Evolutionary conservation across 352 stramenopile genomes (phyloP).

Genomic region (Chrysophaeum taylorii): DNA sequence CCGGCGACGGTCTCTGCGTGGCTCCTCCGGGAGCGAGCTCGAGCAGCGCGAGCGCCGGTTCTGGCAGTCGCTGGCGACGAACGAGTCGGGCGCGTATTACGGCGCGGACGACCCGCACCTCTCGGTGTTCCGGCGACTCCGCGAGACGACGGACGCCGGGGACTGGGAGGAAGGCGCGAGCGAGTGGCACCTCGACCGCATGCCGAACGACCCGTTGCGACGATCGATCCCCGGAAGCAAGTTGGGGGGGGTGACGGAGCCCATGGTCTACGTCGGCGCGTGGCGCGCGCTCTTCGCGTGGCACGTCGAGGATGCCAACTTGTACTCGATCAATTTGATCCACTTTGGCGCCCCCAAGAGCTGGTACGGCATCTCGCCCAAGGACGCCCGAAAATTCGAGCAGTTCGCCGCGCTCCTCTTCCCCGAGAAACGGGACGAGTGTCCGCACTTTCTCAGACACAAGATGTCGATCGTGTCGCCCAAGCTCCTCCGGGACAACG

Average conservation of each 20-base stretch:
- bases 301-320: constrained; percentile 59
- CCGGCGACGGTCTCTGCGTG: neutral
- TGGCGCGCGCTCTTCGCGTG: constrained; percentile 48
- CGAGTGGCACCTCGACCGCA: neutral
- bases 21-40: neutral
- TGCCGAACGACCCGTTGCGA: neutral
- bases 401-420: constrained; percentile 39
- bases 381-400: constrained; percentile 42
- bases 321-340: constrained; percentile 55
- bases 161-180: neutral
- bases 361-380: constrained; percentile 49
- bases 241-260: constrained; percentile 46
- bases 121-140: neutral
- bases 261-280: constrained; percentile 56
- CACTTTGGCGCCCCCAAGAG: constrained; percentile 50
- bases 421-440: constrained; percentile 33
- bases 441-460: constrained; percentile 50
- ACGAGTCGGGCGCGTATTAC: neutral
- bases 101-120: neutral
- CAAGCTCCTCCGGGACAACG: constrained; percentile 44
- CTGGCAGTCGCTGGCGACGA: neutral
- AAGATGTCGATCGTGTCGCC: constrained; percentile 45
- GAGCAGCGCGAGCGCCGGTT: neutral
- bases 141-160: neutral
- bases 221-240: neutral